phyloP scores from a whole-genome alignment of 2,329 filamentous ascomycete genomes.

The Orbilia quercus region DNA sequence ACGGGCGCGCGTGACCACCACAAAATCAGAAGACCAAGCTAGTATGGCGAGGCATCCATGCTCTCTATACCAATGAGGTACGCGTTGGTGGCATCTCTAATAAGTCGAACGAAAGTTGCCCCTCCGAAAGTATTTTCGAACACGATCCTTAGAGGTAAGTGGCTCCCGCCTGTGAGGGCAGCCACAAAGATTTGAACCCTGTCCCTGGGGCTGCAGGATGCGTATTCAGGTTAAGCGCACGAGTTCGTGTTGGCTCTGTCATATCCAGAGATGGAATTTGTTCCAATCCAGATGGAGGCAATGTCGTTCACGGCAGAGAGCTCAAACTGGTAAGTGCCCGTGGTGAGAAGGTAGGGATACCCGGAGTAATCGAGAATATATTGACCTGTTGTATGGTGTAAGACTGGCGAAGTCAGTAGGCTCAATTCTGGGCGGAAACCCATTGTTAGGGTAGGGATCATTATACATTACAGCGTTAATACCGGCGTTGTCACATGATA shows the following conservation, averaged over 20 bases:
- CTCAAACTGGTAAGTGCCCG: not conserved
- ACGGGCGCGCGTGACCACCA: not conserved
- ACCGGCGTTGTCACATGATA: no score
- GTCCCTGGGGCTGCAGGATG: not conserved
- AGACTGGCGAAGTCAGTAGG: not conserved
- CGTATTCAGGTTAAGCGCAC: not conserved
- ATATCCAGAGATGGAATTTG: not conserved
- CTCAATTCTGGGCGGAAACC: not conserved
- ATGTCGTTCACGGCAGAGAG: not conserved
- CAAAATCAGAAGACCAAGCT: not conserved
- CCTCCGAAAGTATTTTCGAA: no score
- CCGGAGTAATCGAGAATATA: not conserved
- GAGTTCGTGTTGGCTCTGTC: not conserved
- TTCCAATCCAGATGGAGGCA: not conserved
- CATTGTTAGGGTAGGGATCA: not conserved
- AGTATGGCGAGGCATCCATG: not conserved
- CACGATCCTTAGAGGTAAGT: no score
- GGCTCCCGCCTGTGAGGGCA: no score
- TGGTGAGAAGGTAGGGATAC: not conserved
- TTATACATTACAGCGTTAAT: no score
- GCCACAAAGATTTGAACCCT: no score
- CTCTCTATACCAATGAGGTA: not conserved
- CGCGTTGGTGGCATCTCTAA: not conserved
- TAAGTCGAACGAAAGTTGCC: no score
- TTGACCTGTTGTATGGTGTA: not conserved